phyloP scores from a whole-genome alignment of 371 early-diverging fungal genomes.

The Mortierella sp. region DNA sequence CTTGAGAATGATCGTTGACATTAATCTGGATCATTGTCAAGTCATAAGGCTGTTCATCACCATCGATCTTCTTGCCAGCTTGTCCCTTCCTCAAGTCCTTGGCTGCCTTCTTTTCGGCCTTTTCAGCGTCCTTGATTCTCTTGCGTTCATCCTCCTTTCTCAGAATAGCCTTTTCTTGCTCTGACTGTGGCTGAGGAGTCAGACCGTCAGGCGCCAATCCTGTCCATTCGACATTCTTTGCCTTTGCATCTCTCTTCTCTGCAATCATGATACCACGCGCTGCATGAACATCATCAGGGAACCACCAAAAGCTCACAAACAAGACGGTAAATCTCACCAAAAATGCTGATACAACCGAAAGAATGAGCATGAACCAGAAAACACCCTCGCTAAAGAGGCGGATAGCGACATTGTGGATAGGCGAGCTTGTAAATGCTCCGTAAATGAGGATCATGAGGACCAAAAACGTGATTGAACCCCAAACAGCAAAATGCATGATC shows the following conservation, averaged over 20 bases:
- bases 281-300: constrained; percentile 79
- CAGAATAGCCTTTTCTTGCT: constrained; percentile 53
- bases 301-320: constrained; percentile 74
- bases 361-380: constrained; percentile 80
- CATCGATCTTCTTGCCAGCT: not conserved
- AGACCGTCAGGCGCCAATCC: constrained; percentile 48
- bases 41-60: constrained; percentile 43
- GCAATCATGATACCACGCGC: constrained; percentile 69
- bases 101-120: constrained; percentile 29
- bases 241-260: constrained; percentile 45
- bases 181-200: constrained; percentile 37
- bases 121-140: constrained; percentile 31
- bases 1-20: constrained; percentile 39
- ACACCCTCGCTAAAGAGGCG: constrained; percentile 69
- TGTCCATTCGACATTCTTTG: constrained; percentile 33
- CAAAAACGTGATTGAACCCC: constrained; percentile 61
- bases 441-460: constrained; percentile 73
- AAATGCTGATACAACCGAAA: constrained; percentile 71
- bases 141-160: constrained; percentile 35
- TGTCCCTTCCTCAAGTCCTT: constrained; percentile 18
- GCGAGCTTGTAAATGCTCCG: constrained; percentile 61
- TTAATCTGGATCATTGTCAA: constrained; percentile 48
- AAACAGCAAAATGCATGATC: constrained; percentile 65
- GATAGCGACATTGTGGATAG: constrained; percentile 71
- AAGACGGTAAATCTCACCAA: constrained; percentile 73